phyloP scores from a whole-genome alignment of 257 asterid genomes.

The Eustoma russellianum region DNA sequence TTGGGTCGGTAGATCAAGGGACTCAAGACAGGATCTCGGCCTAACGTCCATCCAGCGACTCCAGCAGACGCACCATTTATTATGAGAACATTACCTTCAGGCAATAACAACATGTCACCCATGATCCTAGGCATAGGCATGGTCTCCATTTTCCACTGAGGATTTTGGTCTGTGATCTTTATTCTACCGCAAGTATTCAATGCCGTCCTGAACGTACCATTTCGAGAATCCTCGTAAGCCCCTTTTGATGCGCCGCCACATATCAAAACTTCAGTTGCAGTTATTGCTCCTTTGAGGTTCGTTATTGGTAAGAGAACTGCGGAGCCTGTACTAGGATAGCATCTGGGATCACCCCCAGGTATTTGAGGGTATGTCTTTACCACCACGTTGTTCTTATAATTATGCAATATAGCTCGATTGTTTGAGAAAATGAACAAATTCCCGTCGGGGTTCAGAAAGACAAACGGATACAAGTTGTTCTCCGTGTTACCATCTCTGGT shows the following conservation, averaged over 20 bases:
- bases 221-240: conserved; percentile 25
- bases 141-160: conserved; percentile 49
- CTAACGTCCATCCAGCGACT: conserved; percentile 35
- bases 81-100: conserved; percentile 50
- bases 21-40: conserved; percentile 25
- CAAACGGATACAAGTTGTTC: conserved; percentile 44
- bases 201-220: conserved; percentile 31
- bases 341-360: conserved; percentile 44
- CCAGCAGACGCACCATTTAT: conserved; percentile 49
- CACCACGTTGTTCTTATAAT: conserved; percentile 13
- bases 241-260: conserved; percentile 52
- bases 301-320: conserved; percentile 53
- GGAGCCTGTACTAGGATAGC: conserved; percentile 56
- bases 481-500: conserved; percentile 23
- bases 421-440: conserved; percentile 36
- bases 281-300: conserved; percentile 20
- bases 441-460: conserved; percentile 32
- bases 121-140: conserved; percentile 48
- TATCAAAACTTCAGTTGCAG: conserved; percentile 45
- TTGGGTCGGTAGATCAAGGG: conserved; percentile 52
- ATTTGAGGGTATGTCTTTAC: conserved; percentile 25
- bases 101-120: conserved; percentile 54
- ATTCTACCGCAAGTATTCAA: conserved; percentile 47
- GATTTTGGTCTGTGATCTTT: conserved; percentile 44
- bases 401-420: conserved; percentile 27